Percentiles rank a stretch among this genome's conserved stretches.
Evolutionary conservation across 2,329 filamentous ascomycete species (phyloP).

Genomic region (Colletotrichum sidae): DNA sequence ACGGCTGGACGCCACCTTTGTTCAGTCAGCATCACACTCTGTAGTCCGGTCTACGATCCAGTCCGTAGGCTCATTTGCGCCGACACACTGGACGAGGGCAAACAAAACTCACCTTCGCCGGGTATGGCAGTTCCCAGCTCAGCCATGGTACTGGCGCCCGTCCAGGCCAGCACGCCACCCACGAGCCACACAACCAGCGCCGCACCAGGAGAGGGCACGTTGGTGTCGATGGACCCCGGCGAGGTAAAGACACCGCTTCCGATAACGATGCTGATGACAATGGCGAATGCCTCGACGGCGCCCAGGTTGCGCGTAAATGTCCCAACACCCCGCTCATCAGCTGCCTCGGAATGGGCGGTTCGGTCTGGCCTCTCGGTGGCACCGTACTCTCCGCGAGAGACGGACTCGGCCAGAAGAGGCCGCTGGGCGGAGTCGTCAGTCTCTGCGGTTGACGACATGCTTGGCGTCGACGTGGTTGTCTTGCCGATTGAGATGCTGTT

Average conservation of each 20-base stretch:
- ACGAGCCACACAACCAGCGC: conserved; percentile 71
- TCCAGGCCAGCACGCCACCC: conserved; percentile 72
- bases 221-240: conserved; percentile 71
- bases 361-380: conserved; percentile 25
- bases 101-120: conserved; percentile 60
- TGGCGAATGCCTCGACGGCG: conserved; percentile 64
- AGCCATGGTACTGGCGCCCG: conserved; percentile 70
- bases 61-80: too few species aligned
- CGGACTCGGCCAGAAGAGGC: conserved; percentile 32
- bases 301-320: conserved; percentile 59
- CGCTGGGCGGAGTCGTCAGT: conserved; percentile 14
- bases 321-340: conserved; percentile 30
- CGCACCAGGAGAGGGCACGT: conserved; percentile 70
- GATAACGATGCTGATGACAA: conserved; percentile 73
- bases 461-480: not conserved
- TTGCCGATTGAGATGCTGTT: conserved; percentile 4
- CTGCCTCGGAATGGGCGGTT: conserved; percentile 13
- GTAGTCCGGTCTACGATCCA: too few species aligned
- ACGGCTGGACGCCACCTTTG: conserved; percentile 70
- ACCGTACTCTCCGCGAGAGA: conserved; percentile 23
- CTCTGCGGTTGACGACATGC: conserved; percentile 17
- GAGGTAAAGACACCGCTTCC: conserved; percentile 75
- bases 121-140: conserved; percentile 73
- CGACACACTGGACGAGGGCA: not conserved
- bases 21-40: not conserved